Evolutionary conservation across 129 eudicot species (phyloP), one percentile per base, ranked within the genome.

Genomic region (Artemisia tridentata): DNA sequence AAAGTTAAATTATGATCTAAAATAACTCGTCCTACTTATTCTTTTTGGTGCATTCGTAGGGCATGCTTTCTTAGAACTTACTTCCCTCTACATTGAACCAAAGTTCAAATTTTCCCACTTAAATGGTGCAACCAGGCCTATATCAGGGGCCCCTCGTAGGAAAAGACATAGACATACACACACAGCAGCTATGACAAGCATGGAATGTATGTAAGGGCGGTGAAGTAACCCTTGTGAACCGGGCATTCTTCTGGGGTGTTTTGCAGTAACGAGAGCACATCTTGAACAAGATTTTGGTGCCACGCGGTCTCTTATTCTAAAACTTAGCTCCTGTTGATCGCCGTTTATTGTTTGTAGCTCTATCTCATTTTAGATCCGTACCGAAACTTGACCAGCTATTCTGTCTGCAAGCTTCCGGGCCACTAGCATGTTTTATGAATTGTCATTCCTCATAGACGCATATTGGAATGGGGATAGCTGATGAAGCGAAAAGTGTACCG

Each of bases 181-280:
- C n/a, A 92, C 98, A 20, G 98, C 98, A 54, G 98, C 98, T 68
- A 92, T 84, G 15, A 87, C 88, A 7, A 92, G 95, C 95, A 92
- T 92, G 7, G 98, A 92, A 64, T 86, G 95, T 8, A 92, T 85
- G 71, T 83, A 89, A 0, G 98, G 96, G 3, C 95, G 91, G 19
- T 87, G 90, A 66, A 92, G 90, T 63, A 92, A 54, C 27, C 88
- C 85, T 56, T 80, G 87, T 21, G 96, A 77, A 1, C 85, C 87
- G 1, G 82, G 84, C 58, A 81, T 65, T 66, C 79, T 81, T 31
- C 73, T 71, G 63, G 69, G 78, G 82, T 76, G 81, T 63, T 86
- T 81, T n/a, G 77, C 73, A 50, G 72, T 81, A 65, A 84, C 77
- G 17, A 52, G 34, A 1, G 91, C 86, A 59, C 98, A 92, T 78